Conservation (phyloP, 805 yeast genomes). For the Metschnikowia borealis region DNA sequence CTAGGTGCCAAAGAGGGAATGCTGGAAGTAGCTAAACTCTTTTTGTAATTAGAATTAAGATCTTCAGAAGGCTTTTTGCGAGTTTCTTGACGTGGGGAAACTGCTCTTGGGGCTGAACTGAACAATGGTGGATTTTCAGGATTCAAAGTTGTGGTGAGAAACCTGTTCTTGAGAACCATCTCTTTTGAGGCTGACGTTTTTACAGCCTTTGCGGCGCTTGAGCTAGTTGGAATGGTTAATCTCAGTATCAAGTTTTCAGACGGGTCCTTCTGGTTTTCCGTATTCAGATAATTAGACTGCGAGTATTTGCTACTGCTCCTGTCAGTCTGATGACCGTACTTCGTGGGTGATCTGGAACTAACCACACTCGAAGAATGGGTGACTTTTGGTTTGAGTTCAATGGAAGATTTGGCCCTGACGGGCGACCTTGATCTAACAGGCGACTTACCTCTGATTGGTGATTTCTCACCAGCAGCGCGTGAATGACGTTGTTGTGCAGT, state of each 20-base stretch:
- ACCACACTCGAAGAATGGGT: not conserved
- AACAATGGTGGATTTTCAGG: conserved; percentile 28
- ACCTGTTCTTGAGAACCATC: conserved; percentile 24
- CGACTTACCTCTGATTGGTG: conserved; percentile 3
- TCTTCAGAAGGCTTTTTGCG: conserved; percentile 8
- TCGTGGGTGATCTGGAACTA: conserved; percentile 14
- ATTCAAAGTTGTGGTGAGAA: conserved; percentile 34
- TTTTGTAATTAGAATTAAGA: conserved; percentile 18
- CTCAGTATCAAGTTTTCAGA: conserved; percentile 14
- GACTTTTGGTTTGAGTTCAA: too few relatives aligned
- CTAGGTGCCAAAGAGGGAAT: not conserved
- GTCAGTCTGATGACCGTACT: conserved; percentile 7
- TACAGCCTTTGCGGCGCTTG: conserved; percentile 28
- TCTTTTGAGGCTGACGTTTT: conserved; percentile 2
- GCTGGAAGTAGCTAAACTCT: not conserved
- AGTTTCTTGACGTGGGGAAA: conserved; percentile 11
- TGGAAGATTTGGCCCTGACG: not conserved
- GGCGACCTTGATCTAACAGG: conserved; percentile 2
- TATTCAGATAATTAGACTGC: conserved; percentile 5
- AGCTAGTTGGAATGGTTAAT: conserved; percentile 27
- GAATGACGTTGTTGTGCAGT: not conserved
- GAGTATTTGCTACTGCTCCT: conserved; percentile 7
- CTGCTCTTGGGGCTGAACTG: conserved; percentile 8
- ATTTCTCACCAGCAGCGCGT: not conserved
- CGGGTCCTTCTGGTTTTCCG: not conserved